Evolutionary conservation across 495 filamentous ascomycete species (phyloP).

Genomic region (Penicillium turbatum): DNA sequence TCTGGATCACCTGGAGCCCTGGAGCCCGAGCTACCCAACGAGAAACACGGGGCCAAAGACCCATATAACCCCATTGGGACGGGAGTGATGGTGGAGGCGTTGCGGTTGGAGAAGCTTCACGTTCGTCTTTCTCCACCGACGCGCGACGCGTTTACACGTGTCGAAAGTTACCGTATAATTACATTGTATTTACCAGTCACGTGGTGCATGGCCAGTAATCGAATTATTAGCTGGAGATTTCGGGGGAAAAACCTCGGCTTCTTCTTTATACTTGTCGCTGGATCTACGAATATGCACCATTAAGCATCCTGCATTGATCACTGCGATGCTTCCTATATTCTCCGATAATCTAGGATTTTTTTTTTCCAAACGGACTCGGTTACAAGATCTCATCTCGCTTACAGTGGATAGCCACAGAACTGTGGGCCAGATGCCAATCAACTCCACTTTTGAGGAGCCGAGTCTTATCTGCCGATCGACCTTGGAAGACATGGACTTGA

Average conservation of each 20-base stretch:
- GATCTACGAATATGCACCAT: not conserved
- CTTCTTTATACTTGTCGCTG: not conserved
- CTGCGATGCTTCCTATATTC: not conserved
- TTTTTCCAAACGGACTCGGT: not conserved
- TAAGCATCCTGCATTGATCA: not conserved
- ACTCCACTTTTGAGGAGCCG: slow-evolving; percentile 3
- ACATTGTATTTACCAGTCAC: not conserved
- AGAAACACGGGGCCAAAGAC: not conserved
- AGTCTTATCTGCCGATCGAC: not conserved
- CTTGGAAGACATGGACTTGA: not conserved
- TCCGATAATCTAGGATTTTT: not conserved
- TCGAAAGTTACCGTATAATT: not conserved
- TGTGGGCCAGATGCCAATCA: not conserved
- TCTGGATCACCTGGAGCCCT: slow-evolving; percentile 3
- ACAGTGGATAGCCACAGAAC: not conserved
- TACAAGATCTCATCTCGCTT: slow-evolving; percentile 4
- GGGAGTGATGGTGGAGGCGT: not conserved
- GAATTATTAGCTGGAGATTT: too few relatives aligned
- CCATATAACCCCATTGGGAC: slow-evolving; percentile 8
- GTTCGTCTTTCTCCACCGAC: slow-evolving; percentile 2
- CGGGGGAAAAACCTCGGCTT: too few relatives aligned
- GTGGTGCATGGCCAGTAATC: not conserved
- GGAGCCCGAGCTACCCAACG: not conserved
- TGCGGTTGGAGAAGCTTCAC: not conserved
- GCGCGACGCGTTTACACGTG: slow-evolving; percentile 5